A percentile compares a stretch with the other conserved stretches of the same genome.
phyloP scores from a whole-genome alignment of 2,329 filamentous ascomycete genomes.

The Ceratocystis lukuohia region DNA sequence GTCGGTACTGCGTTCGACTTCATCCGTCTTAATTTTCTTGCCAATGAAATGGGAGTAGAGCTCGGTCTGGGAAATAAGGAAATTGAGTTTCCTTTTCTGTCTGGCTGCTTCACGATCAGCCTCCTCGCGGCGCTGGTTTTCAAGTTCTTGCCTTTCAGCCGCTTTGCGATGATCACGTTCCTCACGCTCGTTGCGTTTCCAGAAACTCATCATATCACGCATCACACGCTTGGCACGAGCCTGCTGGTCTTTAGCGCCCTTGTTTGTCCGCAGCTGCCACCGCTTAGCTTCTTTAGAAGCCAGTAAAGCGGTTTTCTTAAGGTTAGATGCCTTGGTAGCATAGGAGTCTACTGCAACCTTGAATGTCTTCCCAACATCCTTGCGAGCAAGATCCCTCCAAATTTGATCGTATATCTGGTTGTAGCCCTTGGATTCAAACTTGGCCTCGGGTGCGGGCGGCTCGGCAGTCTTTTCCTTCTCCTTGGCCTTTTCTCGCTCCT shows the following conservation, averaged over 20 bases:
- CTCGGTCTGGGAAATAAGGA: slow-evolving; percentile 96
- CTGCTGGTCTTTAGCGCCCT: slow-evolving; percentile 95
- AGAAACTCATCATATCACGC: slow-evolving; percentile 99
- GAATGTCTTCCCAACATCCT: slow-evolving; percentile 84
- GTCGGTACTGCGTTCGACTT: slow-evolving; percentile 81
- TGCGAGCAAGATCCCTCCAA: slow-evolving; percentile 84
- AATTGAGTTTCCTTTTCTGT: slow-evolving; percentile 97
- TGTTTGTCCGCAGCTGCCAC: slow-evolving; percentile 96
- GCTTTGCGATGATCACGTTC: slow-evolving; percentile 89
- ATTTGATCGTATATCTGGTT: slow-evolving; percentile 97
- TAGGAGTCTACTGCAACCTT: slow-evolving; percentile 79
- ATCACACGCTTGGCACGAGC: slow-evolving; percentile 94
- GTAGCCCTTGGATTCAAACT: slow-evolving; percentile 80
- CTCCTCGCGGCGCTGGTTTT: slow-evolving; percentile 92
- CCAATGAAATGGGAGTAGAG: slow-evolving; percentile 99
- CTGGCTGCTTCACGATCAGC: slow-evolving; percentile 93
- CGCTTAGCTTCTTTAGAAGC: slow-evolving; percentile 94
- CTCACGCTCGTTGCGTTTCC: slow-evolving; percentile 97
- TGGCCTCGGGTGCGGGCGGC: slow-evolving; percentile 43
- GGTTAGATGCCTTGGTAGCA: slow-evolving; percentile 78
- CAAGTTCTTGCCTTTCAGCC: slow-evolving; percentile 88
- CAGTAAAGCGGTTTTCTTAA: slow-evolving; percentile 92
- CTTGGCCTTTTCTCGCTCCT: slow-evolving; percentile 32
- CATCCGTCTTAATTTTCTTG: slow-evolving; percentile 96
- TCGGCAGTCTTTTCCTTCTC: slow-evolving; percentile 35